Evolutionary conservation across 2,329 filamentous ascomycete species (phyloP).

Genomic region (Paracamarosporium sp.): DNA sequence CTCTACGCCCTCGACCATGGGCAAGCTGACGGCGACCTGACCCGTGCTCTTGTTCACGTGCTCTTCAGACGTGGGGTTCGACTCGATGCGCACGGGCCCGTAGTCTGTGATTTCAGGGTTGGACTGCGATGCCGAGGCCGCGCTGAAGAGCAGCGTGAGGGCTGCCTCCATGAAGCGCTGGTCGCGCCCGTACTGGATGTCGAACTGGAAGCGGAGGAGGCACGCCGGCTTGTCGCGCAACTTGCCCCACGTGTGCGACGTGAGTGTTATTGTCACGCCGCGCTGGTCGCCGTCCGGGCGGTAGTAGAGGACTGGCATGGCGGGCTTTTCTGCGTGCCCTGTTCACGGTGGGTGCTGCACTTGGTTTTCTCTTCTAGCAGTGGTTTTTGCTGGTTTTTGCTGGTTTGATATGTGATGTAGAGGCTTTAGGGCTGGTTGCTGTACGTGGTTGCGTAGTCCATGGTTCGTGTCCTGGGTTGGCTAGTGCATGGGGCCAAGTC

Average conservation of each 20-base stretch:
- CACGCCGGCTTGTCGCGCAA: neutral
- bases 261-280: neutral
- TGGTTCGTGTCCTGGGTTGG: neutral
- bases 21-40: neutral
- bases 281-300: conserved; percentile 1
- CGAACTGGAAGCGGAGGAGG: conserved; percentile 1
- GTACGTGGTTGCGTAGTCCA: too few relatives aligned
- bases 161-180: neutral
- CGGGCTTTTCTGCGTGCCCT: neutral
- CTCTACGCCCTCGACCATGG: neutral
- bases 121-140: neutral
- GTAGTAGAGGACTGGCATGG: neutral
- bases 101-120: conserved; percentile 3
- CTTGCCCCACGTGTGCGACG: neutral
- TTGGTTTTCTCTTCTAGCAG: neutral
- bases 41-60: neutral
- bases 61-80: neutral
- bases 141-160: neutral
- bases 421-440: too few relatives aligned
- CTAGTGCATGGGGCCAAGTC: neutral
- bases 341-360: neutral
- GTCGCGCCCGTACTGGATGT: neutral
- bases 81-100: neutral
- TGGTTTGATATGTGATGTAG: neutral
- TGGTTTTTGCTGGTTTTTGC: neutral